Evolutionary conservation across 768 basidiomycete species (phyloP), one percentile per base, ranked within the genome.

Genomic region (Termitomyces sp.): DNA sequence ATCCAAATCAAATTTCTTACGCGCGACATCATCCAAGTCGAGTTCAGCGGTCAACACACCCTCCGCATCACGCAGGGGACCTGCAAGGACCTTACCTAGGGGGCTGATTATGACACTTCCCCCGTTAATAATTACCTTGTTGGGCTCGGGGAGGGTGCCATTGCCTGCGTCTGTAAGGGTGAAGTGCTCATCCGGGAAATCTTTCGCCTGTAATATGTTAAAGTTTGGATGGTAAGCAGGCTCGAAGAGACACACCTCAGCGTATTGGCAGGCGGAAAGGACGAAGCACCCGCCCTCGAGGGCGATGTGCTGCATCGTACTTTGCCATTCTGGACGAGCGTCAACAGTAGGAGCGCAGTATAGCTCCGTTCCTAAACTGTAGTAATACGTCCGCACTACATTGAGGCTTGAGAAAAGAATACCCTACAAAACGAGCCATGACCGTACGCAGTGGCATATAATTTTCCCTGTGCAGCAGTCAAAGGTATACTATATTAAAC

Each of bases 261-360:
- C 76, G 63, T 77, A 86, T 62, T 86, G 83, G 53, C 82, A 85
- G 4, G 83, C 84, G 14, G 82, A 77, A 25, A 88, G 72, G 49
- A 88, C 87, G 67, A 86, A 86, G 69, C 84, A 86, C 25, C 87
- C 78, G 10, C 87, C 87, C 65, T 88, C 86, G 35, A 83, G 69
- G 0, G 86, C 85, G 48, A 88, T 83, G 62, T 85, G 85, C 25
- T 70, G 63, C 83, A 87, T 85, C 0, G 82, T 79, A 56, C 71
- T 69, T 60, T 75, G 75, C 87, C 86, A 88, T 9, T 65, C 71
- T 2, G 77, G 76, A 3, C 86, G 74, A 5, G 77, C 73, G 60
- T 87, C 86, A 21, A 86, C 85, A 0, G 86, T 87, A 0, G 86
- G 85, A 0, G 82, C 86, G 63, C 83, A 85, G 65, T 85, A 84